Base-by-base conservation (phyloP, 345 rosid species). In the Garcia nutans region DNA sequence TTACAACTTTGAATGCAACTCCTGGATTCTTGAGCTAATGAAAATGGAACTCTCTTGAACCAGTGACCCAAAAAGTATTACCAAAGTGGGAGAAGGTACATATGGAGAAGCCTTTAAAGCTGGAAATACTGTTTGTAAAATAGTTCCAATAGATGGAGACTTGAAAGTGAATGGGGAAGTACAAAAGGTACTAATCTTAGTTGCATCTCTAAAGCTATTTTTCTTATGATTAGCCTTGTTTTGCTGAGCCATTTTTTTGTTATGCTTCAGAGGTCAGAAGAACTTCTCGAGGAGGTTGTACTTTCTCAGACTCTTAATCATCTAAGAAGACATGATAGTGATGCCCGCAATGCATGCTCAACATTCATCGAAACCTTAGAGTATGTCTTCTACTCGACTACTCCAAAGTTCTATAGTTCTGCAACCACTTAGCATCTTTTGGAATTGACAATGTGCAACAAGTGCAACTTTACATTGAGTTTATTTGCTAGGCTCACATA, bases 61-160 rank as follows among this genome's bases (percentile, higher is more conserved):
- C 89, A 96, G 98, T 88, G 87, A 84, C 66, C 93, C 93, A 26
- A 76, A 88, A 79, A 79, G 77, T 82, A 88, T 96, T 77, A 75
- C 74, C 76, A 96, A 96, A 88, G 80, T 96, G 78, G 99, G 99
- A 64, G 99, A 96, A 88, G 99, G 99, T 71, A 96, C 98, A 58
- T 96, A 79, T 78, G 99, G 99, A 78, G 99, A 96, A 84, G 99
- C 96, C 79, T 93, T 92, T 74, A 82, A 78, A 70, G 92, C 90
- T 62, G 99, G 99, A 28, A 77, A 81, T 72, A 85, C 83, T 67
- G 99, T 96, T 47, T 96, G 99, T 82, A 96, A 96, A 87, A 85
- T 96, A 81, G 99, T 96, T 80, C 99, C 99, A 64, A 84, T 96
- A 72, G 97, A 93, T 81, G 99, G 98, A 66, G 95, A 96, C 66